Conservation (phyloP, 805 yeast genomes). For the Kodamaea kaohsiungensis region DNA sequence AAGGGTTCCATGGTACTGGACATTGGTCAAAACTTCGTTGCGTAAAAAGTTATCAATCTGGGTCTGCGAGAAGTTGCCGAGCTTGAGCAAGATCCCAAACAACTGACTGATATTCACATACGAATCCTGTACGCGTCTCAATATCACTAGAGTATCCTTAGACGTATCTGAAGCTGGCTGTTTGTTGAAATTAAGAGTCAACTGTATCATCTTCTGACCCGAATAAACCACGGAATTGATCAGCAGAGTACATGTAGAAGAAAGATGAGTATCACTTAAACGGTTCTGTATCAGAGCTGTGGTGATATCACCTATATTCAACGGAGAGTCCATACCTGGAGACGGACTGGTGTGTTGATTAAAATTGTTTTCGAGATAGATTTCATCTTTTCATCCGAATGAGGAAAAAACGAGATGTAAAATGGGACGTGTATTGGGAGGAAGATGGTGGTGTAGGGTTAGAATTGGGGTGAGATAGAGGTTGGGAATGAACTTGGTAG, state of each 20-base stretch:
- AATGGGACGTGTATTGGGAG: background rate
- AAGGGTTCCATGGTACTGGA: conserved; percentile 26
- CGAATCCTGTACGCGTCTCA: conserved; percentile 45
- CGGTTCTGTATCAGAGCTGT: conserved; percentile 39
- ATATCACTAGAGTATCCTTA: conserved; percentile 21
- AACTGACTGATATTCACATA: conserved; percentile 41
- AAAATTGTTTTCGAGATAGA: background rate
- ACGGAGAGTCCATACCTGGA: conserved; percentile 41
- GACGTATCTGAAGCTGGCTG: background rate
- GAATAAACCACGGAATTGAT: conserved; percentile 33
- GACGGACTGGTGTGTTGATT: conserved; percentile 3
- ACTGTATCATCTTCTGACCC: conserved; percentile 39
- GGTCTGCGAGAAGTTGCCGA: conserved; percentile 24
- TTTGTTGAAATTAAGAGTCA: conserved; percentile 20
- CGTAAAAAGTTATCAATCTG: conserved; percentile 32
- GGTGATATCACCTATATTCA: conserved; percentile 42
- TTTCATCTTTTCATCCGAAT: conserved; percentile 3
- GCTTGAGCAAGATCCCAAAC: conserved; percentile 32
- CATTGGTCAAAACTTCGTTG: conserved; percentile 34
- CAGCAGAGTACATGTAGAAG: conserved; percentile 19
- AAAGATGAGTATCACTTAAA: conserved; percentile 37
- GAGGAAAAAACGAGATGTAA: conserved; percentile 2
- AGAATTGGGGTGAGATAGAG: background rate
- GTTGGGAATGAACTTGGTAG: background rate
- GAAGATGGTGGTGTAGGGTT: background rate